Base-by-base conservation (phyloP, 75 land plant genomes). In the Selaginella tamariscina region DNA sequence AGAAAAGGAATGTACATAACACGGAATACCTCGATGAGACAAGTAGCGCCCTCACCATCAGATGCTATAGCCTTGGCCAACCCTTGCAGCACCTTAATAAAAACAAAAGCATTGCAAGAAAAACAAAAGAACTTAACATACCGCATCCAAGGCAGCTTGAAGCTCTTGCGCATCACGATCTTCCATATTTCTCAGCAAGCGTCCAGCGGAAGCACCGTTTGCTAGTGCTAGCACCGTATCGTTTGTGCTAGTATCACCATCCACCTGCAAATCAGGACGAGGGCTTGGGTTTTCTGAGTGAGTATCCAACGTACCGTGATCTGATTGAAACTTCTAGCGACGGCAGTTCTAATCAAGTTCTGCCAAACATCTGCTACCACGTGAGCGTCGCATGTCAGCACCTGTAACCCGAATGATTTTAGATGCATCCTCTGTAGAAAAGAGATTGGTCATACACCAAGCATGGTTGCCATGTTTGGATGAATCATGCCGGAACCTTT, bases 401-500 rank as follows among this genome's bases (percentile, higher is more conserved):
- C 97, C 97, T 92, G 70, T 21, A 68, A 77, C 2, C 59, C 8
- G 23, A 31, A 29, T 59, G 15, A 59, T 9, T 39, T 28, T 65
- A 27, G 29, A 66, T 24, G 22, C 44, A 66, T 66, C 22, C 33
- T 31, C 27, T 27, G 31, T 24, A 65, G 0, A 29, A 70, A 15
- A 18, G 30, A 1, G 62, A 55, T 26, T 60, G 29, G 24, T 65
- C 82, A 15, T 82, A 93, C 98, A 67, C 98, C 88, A 78, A 93
- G 98, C 98, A 93, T 81, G 29, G 98, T 93, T 33, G 95, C 98
- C 98, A 93, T 86, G 75, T 93, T 89, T 23, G 98, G 98, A 69
- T 93, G 95, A 67, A 93, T 93, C 98, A 93, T 93, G 24, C 98
- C 98, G 62, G 98, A 93, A 49, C 98, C 98, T 78, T 93, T 93